phyloP scores from a whole-genome alignment of 306 rosid genomes.

The Canavalia gladiata region DNA sequence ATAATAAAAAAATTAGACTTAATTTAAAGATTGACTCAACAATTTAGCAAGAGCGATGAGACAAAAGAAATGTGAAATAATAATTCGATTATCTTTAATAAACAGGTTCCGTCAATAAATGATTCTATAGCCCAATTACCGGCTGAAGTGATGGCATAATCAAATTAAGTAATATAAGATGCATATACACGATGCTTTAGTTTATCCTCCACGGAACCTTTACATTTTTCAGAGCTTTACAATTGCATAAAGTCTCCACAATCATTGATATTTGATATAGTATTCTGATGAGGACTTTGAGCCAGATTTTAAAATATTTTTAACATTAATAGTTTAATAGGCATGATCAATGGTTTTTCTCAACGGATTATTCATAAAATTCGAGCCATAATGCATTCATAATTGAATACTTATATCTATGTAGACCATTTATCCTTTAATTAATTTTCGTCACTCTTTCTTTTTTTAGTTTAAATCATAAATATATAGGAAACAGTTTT shows the following conservation, averaged over 20 bases:
- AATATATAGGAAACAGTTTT: too few species aligned
- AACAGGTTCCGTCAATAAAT: not conserved
- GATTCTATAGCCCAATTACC: not conserved
- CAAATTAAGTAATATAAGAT: slow-evolving; percentile 18
- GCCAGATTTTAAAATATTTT: not conserved
- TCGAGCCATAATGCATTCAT: too few species aligned
- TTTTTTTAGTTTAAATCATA: too few species aligned
- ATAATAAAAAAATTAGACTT: too few species aligned
- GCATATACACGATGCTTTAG: slow-evolving; percentile 29
- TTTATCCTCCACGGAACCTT: slow-evolving; percentile 44
- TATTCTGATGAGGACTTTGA: not conserved
- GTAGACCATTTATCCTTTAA: too few species aligned
- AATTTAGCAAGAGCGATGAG: not conserved
- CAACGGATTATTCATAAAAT: not conserved
- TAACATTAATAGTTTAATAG: not conserved
- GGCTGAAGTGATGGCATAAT: slow-evolving; percentile 15
- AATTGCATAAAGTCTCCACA: slow-evolving; percentile 1
- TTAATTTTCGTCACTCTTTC: too few species aligned
- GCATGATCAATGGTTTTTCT: not conserved
- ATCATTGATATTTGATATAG: not conserved
- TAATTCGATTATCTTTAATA: not conserved
- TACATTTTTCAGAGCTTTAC: not conserved
- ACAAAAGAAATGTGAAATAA: not conserved
- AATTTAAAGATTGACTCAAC: too few species aligned
- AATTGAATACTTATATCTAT: too few species aligned